Conservation (phyloP, 1,284 basidiomycete species). For the Stygiomarasmius scandens region DNA sequence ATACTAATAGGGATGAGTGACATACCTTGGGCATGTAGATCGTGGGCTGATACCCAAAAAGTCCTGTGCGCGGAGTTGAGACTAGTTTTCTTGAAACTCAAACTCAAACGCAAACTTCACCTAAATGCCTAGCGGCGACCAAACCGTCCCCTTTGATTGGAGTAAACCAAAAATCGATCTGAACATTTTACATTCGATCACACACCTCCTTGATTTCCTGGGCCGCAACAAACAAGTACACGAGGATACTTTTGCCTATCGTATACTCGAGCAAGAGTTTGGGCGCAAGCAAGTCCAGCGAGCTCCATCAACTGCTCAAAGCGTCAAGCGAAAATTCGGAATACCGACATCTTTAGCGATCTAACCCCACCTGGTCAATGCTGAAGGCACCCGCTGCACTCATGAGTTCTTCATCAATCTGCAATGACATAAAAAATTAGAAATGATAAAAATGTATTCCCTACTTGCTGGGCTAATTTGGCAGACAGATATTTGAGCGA, state of each 20-base stretch:
- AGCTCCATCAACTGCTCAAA: constrained; percentile 94
- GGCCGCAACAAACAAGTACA: constrained; percentile 93
- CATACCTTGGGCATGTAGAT: constrained; percentile 91
- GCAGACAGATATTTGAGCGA: constrained; percentile 76
- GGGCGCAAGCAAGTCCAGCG: constrained; percentile 95
- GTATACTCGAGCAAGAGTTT: constrained; percentile 82
- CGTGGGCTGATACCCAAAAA: constrained; percentile 86
- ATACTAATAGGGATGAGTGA: neutral
- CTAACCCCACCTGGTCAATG: constrained; percentile 73
- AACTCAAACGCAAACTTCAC: constrained; percentile 43
- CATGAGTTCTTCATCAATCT: constrained; percentile 96
- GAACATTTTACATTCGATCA: neutral
- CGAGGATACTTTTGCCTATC: constrained; percentile 63
- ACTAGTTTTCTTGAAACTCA: too few species aligned
- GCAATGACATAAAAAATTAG: constrained; percentile 5
- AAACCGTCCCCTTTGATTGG: constrained; percentile 95
- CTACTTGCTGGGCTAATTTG: constrained; percentile 79
- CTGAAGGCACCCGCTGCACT: constrained; percentile 82
- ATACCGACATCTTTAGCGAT: neutral
- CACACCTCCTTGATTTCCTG: constrained; percentile 83
- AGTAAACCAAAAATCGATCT: neutral
- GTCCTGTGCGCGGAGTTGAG: constrained; percentile 47
- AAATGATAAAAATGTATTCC: constrained; percentile 7
- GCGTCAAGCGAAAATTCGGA: constrained; percentile 6
- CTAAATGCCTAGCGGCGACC: constrained; percentile 93